Percentiles rank a stretch among this genome's conserved stretches.
Conservation (phyloP, 768 basidiomycete genomes). For the Tylopilus felleus region DNA sequence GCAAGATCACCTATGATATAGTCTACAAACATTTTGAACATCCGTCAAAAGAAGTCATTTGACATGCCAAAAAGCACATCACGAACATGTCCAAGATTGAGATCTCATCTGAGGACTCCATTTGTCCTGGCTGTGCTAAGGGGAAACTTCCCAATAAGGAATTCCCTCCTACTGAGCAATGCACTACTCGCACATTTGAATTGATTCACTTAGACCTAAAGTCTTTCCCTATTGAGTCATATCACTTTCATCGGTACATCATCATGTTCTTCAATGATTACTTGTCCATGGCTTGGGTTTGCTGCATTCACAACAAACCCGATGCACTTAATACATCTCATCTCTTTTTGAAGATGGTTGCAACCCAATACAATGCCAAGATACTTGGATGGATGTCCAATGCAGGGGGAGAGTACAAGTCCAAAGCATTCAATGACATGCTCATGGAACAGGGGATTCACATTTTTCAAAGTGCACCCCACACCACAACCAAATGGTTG, state of each 20-base stretch:
- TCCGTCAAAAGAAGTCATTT: background rate
- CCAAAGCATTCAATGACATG: background rate
- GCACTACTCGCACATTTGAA: background rate
- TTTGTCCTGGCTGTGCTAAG: background rate
- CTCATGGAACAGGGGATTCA: too few relatives aligned
- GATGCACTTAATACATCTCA: too few relatives aligned
- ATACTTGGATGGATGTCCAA: background rate
- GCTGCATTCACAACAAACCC: too few relatives aligned
- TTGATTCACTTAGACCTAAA: background rate
- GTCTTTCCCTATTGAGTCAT: background rate
- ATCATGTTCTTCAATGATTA: background rate
- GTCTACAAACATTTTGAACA: background rate
- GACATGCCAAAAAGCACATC: background rate
- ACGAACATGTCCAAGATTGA: background rate
- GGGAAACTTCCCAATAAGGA: background rate
- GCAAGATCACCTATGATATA: background rate
- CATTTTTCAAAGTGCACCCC: too few relatives aligned
- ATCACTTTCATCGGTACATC: background rate
- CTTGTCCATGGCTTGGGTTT: background rate
- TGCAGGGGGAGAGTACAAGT: background rate
- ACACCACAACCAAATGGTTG: too few relatives aligned
- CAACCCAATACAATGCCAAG: background rate
- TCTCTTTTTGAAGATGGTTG: background rate
- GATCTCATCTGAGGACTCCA: background rate
- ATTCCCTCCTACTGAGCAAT: background rate